Conservation (phyloP, 495 filamentous ascomycete species). For the Sordaria brevicollis region DNA sequence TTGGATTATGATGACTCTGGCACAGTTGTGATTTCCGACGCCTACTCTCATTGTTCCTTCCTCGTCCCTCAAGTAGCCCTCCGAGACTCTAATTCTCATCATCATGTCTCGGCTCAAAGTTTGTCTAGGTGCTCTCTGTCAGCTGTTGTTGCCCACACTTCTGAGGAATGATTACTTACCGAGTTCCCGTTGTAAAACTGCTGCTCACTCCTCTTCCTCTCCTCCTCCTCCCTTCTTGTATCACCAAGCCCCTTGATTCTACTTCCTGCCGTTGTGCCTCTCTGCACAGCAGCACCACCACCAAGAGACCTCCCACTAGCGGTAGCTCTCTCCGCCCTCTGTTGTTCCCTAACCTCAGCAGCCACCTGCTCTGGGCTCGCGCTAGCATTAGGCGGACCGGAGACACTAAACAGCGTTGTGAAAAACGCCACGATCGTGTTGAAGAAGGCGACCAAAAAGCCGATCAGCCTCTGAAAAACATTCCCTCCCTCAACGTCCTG, state of each 20-base stretch:
- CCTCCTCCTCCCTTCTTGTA: constrained; percentile 11
- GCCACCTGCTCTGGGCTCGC: background rate
- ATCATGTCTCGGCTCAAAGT: constrained; percentile 61
- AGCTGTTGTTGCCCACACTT: background rate
- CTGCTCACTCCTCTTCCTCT: constrained; percentile 38
- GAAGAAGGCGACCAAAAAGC: constrained; percentile 42
- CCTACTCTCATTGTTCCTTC: too few relatives aligned
- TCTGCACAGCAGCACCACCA: background rate
- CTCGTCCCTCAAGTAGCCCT: background rate
- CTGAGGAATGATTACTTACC: constrained; percentile 35
- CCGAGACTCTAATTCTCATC: constrained; percentile 27
- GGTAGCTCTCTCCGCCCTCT: background rate
- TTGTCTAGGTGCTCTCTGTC: constrained; percentile 44
- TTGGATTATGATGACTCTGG: background rate
- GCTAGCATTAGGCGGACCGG: constrained; percentile 3
- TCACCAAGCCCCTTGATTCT: constrained; percentile 17
- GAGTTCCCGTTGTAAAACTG: constrained; percentile 88
- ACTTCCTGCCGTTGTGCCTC: background rate
- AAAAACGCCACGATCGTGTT: constrained; percentile 19
- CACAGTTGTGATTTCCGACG: too few relatives aligned
- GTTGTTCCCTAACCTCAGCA: background rate
- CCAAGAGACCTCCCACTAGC: background rate
- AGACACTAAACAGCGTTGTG: constrained; percentile 19
- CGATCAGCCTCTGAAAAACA: constrained; percentile 41
- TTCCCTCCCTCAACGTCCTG: constrained; percentile 45